Conservation (phyloP, 768 basidiomycete species). For the Leccinum longicurvipes region DNA sequence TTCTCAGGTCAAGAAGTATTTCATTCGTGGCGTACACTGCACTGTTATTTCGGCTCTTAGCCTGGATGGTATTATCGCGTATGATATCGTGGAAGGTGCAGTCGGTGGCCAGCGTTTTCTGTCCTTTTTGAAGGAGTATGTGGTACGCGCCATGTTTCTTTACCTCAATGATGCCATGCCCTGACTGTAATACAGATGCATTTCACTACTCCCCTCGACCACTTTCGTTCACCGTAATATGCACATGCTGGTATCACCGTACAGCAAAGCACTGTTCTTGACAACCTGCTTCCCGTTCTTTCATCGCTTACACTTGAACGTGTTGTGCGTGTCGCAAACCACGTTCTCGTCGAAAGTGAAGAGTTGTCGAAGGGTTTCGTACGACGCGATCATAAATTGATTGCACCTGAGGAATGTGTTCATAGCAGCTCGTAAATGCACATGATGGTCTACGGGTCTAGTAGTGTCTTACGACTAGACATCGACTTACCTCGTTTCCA, state of each 20-base stretch:
- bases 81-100: not conserved
- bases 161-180: not conserved
- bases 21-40: not conserved
- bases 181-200: not conserved
- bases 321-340: constrained; percentile 91
- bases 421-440: not conserved
- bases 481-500: no score
- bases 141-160: not conserved
- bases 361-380: constrained; percentile 90
- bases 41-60: not conserved
- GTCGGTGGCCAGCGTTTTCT: not conserved
- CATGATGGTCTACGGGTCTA: no score
- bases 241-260: constrained; percentile 92
- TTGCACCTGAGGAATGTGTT: not conserved
- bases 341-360: constrained; percentile 90
- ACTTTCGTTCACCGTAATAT: constrained; percentile 1
- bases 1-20: not conserved
- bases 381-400: constrained; percentile 96
- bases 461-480: no score
- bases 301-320: constrained; percentile 95
- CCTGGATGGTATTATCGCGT: not conserved
- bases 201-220: not conserved
- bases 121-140: not conserved
- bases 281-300: constrained; percentile 77
- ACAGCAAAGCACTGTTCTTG: constrained; percentile 83